Evolutionary conservation across 495 filamentous ascomycete species (phyloP), one percentile per base, ranked within the genome.

Genomic region (Usnea hakonensis): DNA sequence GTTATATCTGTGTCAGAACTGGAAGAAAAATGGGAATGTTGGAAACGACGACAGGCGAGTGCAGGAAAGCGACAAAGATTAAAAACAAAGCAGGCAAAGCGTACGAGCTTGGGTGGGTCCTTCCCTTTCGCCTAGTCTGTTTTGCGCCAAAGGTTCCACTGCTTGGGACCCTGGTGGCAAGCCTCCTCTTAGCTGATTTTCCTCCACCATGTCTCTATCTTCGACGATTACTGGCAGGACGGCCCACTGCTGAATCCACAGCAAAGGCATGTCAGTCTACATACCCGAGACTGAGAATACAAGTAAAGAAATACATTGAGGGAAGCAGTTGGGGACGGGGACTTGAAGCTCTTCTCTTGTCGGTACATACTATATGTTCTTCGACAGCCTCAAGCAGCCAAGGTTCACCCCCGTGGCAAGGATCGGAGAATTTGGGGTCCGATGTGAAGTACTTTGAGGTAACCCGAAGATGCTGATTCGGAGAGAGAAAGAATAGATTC

Each of bases 221-320:
- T 77, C 75, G 52, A 73, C 64, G 57, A 77, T 68, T 40, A 77
- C 66, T 16, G 75, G 75, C 55, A 77, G 63, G 26, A 74, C 74
- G 40, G 73, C 64, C 73, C 75, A 77, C 70, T 77, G 75, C 65
- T 75, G 75, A 60, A 77, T 68, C 75, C 75, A 76, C 60, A 76
- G 58, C 56, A 75, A 67, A 60, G 64, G 73, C 75, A 76, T 77
- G 71, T 77, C 57, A 70, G 61, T 64, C 30, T 46, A 54, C 46
- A 61, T 62, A 32, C 36, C 21, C 48, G 37, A 44, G 33, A 30
- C 37, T 33, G 10, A 54, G 17, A 19, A 35, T 52, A 55, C 54
- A 43, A 21, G n/a, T 26, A 8, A 28, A 46, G 36, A 38, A 50
- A 26, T 28, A 11, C 43, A 32, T 40, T 16, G 41, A 50, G 46